Base-by-base conservation (phyloP, 495 filamentous ascomycete species). In the Haplographium delicatum region DNA sequence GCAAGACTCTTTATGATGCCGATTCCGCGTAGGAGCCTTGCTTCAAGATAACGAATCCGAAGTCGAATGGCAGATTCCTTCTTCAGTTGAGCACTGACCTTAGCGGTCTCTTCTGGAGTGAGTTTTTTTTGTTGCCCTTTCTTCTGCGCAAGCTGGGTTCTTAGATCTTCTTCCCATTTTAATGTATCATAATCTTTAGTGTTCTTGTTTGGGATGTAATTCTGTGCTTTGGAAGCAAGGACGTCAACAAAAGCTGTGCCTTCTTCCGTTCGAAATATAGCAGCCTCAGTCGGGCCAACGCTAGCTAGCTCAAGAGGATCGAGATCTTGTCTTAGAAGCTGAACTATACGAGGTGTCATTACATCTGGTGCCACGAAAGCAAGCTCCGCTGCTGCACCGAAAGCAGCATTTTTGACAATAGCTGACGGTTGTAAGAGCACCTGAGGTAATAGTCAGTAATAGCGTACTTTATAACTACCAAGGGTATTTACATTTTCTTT, bases 91-190 rank as follows among this genome's bases (percentile, higher is more conserved):
- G 86, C 87, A 26, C 94, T 91, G 50, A 97, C 89, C 62, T 91
- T 96, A 27, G 82, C 75, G 53, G 84, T 85, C 59, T 98, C 91
- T 28, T 96, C 91, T 0, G 85, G 67, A 0, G 86, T 91, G 26
- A 97, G 80, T 67, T 96, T 97, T 71, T 86, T 90, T 57, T 89
- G 82, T 31, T 86, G 79, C 2, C 94, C 94, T 68, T 89, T 93
- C 73, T 96, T 98, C 57, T 87, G 73, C 19, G 89, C 91, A 33
- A 98, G 69, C 59, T 97, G 89, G 27, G 80, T 77, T 40, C 90
- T 71, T n/a, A 97, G 76, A 49, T 97, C 93, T 59, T 87, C 83
- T 65, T 98, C 93, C 93, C 93, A 98, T 68, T 96, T 96, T 42
- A 96, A 62, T 1, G 88, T 95, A 59, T 97, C 86, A 53, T 96